Percentiles rank a stretch among this genome's conserved stretches.
These are phyloP conservation scores for Pythium oligandrum DNA, from an alignment of 352 stramenopile genomes.

Conservation along the genomic window DNA sequence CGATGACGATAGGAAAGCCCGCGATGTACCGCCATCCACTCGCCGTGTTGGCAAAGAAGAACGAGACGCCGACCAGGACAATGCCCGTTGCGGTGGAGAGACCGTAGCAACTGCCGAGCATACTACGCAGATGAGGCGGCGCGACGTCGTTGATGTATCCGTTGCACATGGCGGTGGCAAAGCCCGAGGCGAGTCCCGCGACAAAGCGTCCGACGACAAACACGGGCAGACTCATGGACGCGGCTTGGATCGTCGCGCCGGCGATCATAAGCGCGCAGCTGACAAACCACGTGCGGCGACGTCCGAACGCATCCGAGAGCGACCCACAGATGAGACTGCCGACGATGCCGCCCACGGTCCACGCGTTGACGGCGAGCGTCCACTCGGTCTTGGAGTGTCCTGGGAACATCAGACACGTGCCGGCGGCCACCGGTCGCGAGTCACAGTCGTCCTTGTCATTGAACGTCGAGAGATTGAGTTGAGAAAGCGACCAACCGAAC, in stretches of 20 bases:
- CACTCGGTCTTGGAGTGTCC: conserved; percentile 47
- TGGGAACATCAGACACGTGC: conserved; percentile 61
- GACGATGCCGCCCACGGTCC: conserved; percentile 55
- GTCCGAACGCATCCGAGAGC: conserved; percentile 37
- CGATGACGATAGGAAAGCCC: conserved; percentile 40
- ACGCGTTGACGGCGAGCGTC: conserved; percentile 48
- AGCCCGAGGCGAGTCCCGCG: conserved; percentile 42
- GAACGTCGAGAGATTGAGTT: conserved; percentile 48
- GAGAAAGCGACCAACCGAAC: conserved; percentile 48
- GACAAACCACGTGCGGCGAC: conserved; percentile 28
- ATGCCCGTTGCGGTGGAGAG: conserved; percentile 42
- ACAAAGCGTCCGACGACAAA: conserved; percentile 36
- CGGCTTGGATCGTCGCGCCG: conserved; percentile 28
- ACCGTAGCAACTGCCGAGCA: conserved; percentile 31
- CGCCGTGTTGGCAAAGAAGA: conserved; percentile 44
- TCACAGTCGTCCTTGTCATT: conserved; percentile 36
- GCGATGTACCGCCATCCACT: conserved; percentile 52
- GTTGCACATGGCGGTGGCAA: conserved; percentile 20
- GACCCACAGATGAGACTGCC: conserved; percentile 30
- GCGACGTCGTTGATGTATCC: conserved; percentile 26
- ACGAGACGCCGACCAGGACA: conserved; percentile 35
- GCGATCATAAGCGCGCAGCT: conserved; percentile 33
- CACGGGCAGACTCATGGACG: conserved; percentile 25
- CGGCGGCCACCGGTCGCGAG: conserved; percentile 27
- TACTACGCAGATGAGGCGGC: conserved; percentile 25